Evolutionary conservation across 164 flowering plant species (phyloP), one percentile per base, ranked within the genome.

Genomic region (Berberis thunbergii): DNA sequence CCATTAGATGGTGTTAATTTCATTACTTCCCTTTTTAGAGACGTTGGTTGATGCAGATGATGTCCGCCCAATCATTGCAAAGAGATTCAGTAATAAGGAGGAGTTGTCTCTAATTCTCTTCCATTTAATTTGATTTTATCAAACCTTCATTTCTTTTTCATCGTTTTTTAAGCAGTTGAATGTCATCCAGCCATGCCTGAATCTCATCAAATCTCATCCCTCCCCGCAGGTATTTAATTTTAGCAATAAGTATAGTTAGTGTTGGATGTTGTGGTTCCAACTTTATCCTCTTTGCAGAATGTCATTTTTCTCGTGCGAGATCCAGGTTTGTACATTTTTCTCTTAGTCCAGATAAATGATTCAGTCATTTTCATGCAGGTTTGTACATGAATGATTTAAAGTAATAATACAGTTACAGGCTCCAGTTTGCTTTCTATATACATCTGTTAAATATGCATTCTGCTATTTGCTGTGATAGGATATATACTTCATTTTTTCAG

Each of bases 11-110:
- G 67, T 75, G 26, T 71, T 89, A 43, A 73, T 85, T 58, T 77
- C 86, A 6, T 70, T 89, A 60, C 85, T 89, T 69, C 89, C 94
- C 65, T 87, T 89, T 74, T 61, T 89, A 59, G 94, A 89, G 83
- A 80, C 77, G 41, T 77, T 89, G 67, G 88, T 70, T 69, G 84
- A 81, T 64, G 91, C 83, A 63, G 91, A 91, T 71, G 97, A 91
- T 79, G 97, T 91, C 49, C 97, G 98, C 4, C 97, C 98, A 39
- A 77, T 90, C 72, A 94, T 94, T 76, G 95, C 95, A 61, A 75
- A 77, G 76, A 86, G 68, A 81, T 94, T 90, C 66, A 87, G 85
- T 85, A 77, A 75, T 86, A 78, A 75, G 81, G 91, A 86, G 75
- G 83, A 84, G 84, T 69, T 63, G 40, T 10, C 10, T 67, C 10